phyloP scores from a whole-genome alignment of 768 basidiomycete species.

The Calocera cornea region DNA sequence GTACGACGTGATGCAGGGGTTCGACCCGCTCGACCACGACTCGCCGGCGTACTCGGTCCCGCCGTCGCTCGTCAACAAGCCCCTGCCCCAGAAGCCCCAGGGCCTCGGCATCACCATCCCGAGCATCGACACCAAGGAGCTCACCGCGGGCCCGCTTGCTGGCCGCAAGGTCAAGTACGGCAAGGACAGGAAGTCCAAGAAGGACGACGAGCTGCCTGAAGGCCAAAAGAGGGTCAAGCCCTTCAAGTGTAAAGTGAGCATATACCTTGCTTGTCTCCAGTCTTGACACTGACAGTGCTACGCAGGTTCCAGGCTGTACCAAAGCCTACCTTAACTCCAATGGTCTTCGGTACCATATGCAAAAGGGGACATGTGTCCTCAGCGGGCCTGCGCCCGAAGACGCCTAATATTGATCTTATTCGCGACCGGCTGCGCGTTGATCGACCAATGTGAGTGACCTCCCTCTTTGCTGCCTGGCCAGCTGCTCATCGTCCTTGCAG shows the following conservation, averaged over 20 bases:
- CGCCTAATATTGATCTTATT: slow-evolving; percentile 17
- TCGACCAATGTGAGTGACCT: not conserved
- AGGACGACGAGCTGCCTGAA: slow-evolving; percentile 2
- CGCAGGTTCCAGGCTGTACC: slow-evolving; percentile 34
- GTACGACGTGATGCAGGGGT: slow-evolving; percentile 4
- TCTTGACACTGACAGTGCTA: not conserved
- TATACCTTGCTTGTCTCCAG: not conserved
- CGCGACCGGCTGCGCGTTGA: slow-evolving; percentile 5
- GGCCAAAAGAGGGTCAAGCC: slow-evolving; percentile 29
- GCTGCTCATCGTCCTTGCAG: not conserved
- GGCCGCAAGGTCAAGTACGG: slow-evolving; percentile 2
- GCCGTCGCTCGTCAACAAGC: slow-evolving; percentile 2
- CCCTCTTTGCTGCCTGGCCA: not conserved
- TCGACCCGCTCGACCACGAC: slow-evolving; percentile 4
- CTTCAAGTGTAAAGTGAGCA: slow-evolving; percentile 38
- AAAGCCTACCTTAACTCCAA: slow-evolving; percentile 56
- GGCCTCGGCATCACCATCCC: slow-evolving; percentile 3
- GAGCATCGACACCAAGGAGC: not conserved
- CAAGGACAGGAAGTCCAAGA: slow-evolving; percentile 5
- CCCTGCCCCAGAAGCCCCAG: not conserved
- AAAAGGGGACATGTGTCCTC: slow-evolving; percentile 44
- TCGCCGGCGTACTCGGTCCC: not conserved
- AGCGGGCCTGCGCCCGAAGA: slow-evolving; percentile 5
- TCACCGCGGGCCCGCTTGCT: not conserved
- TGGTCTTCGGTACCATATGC: slow-evolving; percentile 53